These are phyloP conservation scores for Roridomyces roridus DNA, from an alignment of 768 basidiomycete genomes.

Conservation along the genomic window DNA sequence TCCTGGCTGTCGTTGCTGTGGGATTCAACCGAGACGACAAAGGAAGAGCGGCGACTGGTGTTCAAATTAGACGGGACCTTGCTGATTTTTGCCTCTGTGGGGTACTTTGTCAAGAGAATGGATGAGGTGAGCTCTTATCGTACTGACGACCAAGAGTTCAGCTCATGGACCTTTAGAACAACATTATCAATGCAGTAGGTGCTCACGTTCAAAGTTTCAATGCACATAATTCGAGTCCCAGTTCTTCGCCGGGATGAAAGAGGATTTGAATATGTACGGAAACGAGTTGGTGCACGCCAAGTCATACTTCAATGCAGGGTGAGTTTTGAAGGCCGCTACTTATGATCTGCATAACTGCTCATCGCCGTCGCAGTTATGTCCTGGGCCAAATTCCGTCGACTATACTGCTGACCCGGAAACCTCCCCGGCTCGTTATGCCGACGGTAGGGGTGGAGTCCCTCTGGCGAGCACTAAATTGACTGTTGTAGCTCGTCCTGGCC, in stretches of 20 bases:
- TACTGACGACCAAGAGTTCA: not conserved
- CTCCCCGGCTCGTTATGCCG: slow-evolving; percentile 26
- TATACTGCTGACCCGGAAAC: slow-evolving; percentile 20
- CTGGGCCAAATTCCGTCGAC: slow-evolving; percentile 27
- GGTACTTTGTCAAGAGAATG: slow-evolving; percentile 27
- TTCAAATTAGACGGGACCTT: slow-evolving; percentile 26
- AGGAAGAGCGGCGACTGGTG: slow-evolving; percentile 22
- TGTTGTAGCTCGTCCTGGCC: slow-evolving; percentile 18
- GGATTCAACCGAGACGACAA: slow-evolving; percentile 23
- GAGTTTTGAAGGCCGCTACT: no score
- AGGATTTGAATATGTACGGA: slow-evolving; percentile 24
- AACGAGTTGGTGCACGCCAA: slow-evolving; percentile 23
- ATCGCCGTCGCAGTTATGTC: slow-evolving; percentile 7
- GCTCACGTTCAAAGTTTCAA: not conserved
- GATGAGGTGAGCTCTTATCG: slow-evolving; percentile 16
- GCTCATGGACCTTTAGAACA: not conserved
- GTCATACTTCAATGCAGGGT: slow-evolving; percentile 24
- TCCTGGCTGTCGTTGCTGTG: slow-evolving; percentile 24
- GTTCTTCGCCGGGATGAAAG: slow-evolving; percentile 28
- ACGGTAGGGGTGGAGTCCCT: not conserved
- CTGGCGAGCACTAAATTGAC: not conserved
- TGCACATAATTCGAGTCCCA: not conserved
- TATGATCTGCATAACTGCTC: no score
- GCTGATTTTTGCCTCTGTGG: slow-evolving; percentile 27
- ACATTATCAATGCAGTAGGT: no score